Percentiles rank a stretch among this genome's conserved stretches.
Conservation (phyloP, 768 basidiomycete species). For the Lentinula lateritia region DNA sequence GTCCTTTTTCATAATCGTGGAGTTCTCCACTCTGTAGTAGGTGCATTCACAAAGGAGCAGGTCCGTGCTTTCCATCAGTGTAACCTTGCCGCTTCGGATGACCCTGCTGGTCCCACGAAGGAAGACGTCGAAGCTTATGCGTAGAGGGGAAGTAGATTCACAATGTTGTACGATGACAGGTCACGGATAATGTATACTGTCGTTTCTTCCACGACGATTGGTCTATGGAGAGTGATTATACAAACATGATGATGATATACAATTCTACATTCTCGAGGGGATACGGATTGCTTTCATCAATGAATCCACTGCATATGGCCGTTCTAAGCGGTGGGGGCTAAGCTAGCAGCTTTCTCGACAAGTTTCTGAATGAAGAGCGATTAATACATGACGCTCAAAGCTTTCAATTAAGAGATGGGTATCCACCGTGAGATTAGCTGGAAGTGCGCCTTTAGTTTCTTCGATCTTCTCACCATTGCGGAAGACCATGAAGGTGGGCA, state of each 20-base stretch:
- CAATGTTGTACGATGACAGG: no score
- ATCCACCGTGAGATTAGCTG: neutral
- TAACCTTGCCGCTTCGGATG: slow-evolving; percentile 78
- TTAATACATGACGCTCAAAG: neutral
- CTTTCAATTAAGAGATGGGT: neutral
- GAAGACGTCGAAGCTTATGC: slow-evolving; percentile 65
- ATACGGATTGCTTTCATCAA: no score
- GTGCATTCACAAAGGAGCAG: slow-evolving; percentile 62
- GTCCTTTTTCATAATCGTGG: slow-evolving; percentile 87
- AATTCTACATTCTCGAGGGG: no score
- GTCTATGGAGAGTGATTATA: neutral
- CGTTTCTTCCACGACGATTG: no score
- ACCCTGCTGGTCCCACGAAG: slow-evolving; percentile 60
- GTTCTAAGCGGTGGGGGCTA: no score
- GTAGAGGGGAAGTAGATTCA: slow-evolving; percentile 15
- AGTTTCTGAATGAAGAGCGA: neutral
- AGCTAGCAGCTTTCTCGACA: no score
- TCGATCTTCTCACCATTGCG: slow-evolving; percentile 2
- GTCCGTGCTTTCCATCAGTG: slow-evolving; percentile 81
- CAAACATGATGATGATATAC: neutral
- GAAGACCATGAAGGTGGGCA: slow-evolving; percentile 9
- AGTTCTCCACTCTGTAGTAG: slow-evolving; percentile 76
- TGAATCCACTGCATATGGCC: no score
- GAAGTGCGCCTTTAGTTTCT: slow-evolving; percentile 1
- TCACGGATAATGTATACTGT: no score